Conservation (phyloP, 176 grass and related monocot species). For the Guadua angustifolia region DNA sequence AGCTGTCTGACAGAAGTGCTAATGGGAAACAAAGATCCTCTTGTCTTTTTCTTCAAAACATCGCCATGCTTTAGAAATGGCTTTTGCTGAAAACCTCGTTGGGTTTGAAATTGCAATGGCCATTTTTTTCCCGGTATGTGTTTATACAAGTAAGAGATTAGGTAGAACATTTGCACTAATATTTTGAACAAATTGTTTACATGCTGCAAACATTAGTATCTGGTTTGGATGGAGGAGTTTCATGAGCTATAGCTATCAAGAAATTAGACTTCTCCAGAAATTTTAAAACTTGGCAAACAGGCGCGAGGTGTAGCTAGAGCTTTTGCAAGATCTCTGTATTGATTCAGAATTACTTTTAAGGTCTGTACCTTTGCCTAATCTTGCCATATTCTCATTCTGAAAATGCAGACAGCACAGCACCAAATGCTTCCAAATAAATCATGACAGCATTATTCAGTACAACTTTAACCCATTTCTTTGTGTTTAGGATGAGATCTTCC, state of each 20-base stretch:
- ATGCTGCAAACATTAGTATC: neutral
- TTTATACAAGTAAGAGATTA: neutral
- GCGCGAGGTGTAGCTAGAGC: neutral
- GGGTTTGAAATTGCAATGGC: neutral
- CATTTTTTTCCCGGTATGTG: neutral
- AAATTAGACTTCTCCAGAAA: slow-evolving; percentile 5
- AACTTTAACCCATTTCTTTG: slow-evolving; percentile 15
- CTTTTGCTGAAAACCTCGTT: neutral
- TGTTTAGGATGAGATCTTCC: slow-evolving; percentile 95
- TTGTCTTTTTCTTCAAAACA: neutral
- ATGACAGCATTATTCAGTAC: slow-evolving; percentile 13
- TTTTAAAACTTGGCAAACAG: neutral
- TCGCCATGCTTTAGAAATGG: neutral
- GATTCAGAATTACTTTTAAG: neutral
- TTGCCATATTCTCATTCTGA: slow-evolving; percentile 26
- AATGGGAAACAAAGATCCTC: neutral
- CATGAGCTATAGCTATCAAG: neutral
- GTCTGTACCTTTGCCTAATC: neutral
- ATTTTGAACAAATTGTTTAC: neutral
- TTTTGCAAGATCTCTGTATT: neutral
- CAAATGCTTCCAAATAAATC: neutral
- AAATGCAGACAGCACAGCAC: neutral
- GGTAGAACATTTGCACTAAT: neutral
- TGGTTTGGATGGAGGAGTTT: neutral
- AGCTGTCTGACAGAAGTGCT: neutral